Base-by-base conservation (phyloP, 495 filamentous ascomycete genomes). In the Cercophora samala region DNA sequence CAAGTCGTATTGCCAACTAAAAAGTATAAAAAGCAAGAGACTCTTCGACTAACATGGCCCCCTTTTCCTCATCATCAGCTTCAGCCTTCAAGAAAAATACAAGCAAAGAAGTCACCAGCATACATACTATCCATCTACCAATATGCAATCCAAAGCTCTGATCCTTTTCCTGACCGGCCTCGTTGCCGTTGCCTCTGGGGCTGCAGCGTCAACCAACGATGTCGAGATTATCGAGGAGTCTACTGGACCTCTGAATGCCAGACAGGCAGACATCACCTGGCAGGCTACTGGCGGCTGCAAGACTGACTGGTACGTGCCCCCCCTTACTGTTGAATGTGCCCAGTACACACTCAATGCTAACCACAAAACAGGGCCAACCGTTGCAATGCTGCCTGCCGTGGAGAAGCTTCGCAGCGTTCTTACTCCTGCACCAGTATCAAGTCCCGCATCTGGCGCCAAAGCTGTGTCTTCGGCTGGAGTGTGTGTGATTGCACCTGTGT, bases 211-310 rank as follows among this genome's bases (percentile, higher is more conserved):
- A 15, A 13, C 22, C n/a, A 8, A 56, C 9, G n/a, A 56, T 9
- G 9, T 17, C 15, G 53, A 56, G 4, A 56, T 56, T 18, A 18
- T 56, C 22, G 53, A 56, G 53, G 53, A 21, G n/a, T 56, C 53
- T 21, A 46, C 37, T 9, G 53, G 53, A 21, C 53, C 53, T 56
- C 53, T 56, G 53, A 56, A 56, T 8, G 53, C 53, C 11, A 56
- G 53, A 56, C n/a, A 19, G 19, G 53, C 53, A 56, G 53, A 56
- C 22, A 56, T 56, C n/a, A 56, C n/a, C 53, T 56, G 53, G 53
- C 53, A 56, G 18, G 53, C 53, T 21, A 56, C 53, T 21, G 53
- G 53, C 15, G 53, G 53, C 53, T 56, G 53, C 19, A 56, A 56
- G 53, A 56, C 53, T 19, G 53, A 56, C n/a, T 56, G 53, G 37